phyloP scores from a whole-genome alignment of 768 basidiomycete species.

The Asterophora parasitica region DNA sequence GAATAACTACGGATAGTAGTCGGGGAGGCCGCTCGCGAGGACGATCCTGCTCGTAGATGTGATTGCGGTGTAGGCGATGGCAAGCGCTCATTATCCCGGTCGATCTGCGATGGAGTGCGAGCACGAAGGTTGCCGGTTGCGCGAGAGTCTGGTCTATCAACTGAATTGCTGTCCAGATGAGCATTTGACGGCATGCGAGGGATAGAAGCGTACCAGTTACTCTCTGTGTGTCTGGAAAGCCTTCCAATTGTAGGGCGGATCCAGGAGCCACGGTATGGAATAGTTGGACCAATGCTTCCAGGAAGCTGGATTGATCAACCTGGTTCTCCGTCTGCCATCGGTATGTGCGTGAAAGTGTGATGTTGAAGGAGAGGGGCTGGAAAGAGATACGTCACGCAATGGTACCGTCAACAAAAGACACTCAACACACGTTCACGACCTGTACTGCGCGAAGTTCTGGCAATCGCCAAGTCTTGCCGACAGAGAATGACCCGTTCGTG shows the following conservation, averaged over 20 bases:
- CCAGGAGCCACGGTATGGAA: conserved; percentile 47
- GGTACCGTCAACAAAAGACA: conserved; percentile 7
- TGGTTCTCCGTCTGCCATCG: conserved; percentile 81
- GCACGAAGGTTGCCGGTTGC: conserved; percentile 13
- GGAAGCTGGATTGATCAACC: conserved; percentile 68
- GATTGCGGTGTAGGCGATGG: conserved; percentile 17
- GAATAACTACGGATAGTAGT: conserved; percentile 19
- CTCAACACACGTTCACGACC: conserved; percentile 59
- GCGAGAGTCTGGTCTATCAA: conserved; percentile 2
- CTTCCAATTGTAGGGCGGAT: conserved; percentile 51
- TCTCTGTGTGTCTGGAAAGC: conserved; percentile 42
- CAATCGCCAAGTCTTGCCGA: conserved; percentile 94
- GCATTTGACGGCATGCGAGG: not conserved
- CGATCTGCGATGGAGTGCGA: conserved; percentile 24
- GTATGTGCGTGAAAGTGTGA: conserved; percentile 88
- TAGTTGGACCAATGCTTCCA: conserved; percentile 59
- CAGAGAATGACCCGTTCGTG: conserved; percentile 89
- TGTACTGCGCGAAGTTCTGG: conserved; percentile 78
- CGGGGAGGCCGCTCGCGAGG: conserved; percentile 40
- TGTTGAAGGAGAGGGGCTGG: conserved; percentile 65
- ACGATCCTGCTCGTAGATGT: conserved; percentile 21
- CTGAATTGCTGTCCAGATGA: not conserved
- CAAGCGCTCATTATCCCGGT: conserved; percentile 21
- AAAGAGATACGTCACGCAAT: conserved; percentile 12
- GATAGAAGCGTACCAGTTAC: conserved; percentile 25